A percentile compares a stretch with the other conserved stretches of the same genome.
These are phyloP conservation scores for Microcyclospora pomicola DNA, from an alignment of 2,329 filamentous ascomycete genomes.

Conservation along the genomic window DNA sequence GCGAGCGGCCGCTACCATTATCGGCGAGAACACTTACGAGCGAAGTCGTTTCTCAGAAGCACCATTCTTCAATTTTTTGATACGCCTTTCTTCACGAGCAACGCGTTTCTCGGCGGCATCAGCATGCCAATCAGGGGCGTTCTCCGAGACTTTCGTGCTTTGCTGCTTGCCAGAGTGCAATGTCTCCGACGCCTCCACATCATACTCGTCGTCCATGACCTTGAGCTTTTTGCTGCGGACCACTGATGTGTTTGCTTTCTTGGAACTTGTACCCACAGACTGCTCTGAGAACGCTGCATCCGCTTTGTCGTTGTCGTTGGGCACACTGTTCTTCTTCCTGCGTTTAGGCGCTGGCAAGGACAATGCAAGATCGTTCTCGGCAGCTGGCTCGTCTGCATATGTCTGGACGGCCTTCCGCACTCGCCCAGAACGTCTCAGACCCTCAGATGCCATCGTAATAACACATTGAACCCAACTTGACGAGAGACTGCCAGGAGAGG, in stretches of 20 bases:
- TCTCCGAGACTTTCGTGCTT: conserved; percentile 3
- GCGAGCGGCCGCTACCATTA: neutral
- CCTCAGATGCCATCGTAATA: conserved; percentile 1
- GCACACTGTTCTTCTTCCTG: neutral
- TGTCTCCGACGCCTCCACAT: conserved; percentile 2
- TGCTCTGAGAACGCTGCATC: neutral
- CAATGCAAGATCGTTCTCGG: neutral
- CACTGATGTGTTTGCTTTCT: neutral
- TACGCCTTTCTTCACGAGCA: conserved; percentile 1
- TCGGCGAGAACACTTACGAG: conserved; percentile 3
- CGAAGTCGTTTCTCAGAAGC: conserved; percentile 14
- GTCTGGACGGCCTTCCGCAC: conserved; percentile 8
- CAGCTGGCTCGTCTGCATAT: conserved; percentile 11
- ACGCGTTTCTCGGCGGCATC: conserved; percentile 7
- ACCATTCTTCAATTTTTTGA: conserved; percentile 4
- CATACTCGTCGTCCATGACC: neutral
- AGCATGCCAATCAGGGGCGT: conserved; percentile 4
- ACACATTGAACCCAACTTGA: neutral
- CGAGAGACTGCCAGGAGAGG: neutral
- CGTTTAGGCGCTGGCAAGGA: neutral
- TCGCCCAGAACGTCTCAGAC: conserved; percentile 8
- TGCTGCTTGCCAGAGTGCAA: conserved; percentile 4
- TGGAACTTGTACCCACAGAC: neutral
- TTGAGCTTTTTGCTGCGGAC: neutral
- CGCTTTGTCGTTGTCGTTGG: conserved; percentile 2